Conservation (phyloP, 2,329 filamentous ascomycete genomes). For the Arthrobotrys musiformis region DNA sequence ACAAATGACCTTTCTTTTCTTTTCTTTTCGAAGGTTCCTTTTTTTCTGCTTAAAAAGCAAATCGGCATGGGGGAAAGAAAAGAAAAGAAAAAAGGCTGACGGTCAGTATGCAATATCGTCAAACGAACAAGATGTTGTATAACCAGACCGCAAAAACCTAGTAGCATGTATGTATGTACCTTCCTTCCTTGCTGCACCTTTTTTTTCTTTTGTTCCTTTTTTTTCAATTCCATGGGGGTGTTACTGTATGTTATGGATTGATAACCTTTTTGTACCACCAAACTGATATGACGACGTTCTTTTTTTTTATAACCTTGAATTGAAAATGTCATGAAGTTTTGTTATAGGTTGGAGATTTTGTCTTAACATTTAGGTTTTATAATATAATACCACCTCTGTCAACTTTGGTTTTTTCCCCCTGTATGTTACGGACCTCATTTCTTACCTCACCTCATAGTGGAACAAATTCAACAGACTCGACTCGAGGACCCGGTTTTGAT, state of each 20-base stretch:
- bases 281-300: slow-evolving; percentile 10
- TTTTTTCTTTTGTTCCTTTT: background rate
- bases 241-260: background rate
- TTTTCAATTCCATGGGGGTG: too few relatives aligned
- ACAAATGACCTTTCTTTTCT: background rate
- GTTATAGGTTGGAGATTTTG: background rate
- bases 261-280: slow-evolving; percentile 3
- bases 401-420: too few relatives aligned
- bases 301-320: background rate
- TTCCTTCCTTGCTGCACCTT: background rate
- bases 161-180: background rate
- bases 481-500: too few relatives aligned
- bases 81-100: background rate
- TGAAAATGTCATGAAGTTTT: background rate
- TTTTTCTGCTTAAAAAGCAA: background rate
- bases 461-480: too few relatives aligned
- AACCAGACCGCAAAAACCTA: slow-evolving; percentile 7
- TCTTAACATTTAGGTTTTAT: slow-evolving; percentile 3
- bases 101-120: background rate
- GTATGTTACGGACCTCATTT: too few relatives aligned
- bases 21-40: background rate
- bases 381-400: too few relatives aligned
- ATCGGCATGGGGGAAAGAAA: background rate
- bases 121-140: slow-evolving; percentile 16
- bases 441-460: background rate